Percentiles rank a stretch among this genome's conserved stretches.
Evolutionary conservation across 306 rosid genomes (phyloP).

Genomic region (Cicer arietinum): DNA sequence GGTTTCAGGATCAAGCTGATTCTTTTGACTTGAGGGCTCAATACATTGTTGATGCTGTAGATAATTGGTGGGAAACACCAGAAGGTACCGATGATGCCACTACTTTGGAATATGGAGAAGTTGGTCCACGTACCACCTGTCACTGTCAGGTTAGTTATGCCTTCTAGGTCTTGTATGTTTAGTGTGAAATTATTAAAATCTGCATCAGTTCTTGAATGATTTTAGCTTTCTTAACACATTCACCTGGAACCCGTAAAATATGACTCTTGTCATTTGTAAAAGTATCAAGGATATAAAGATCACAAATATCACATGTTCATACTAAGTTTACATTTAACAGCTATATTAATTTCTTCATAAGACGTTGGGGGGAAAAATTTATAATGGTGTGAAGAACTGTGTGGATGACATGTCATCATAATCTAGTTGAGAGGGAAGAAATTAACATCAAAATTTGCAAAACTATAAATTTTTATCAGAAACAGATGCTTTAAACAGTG

Average conservation of each 20-base stretch:
- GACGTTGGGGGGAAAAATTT: not conserved
- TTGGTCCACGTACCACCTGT: slow-evolving; percentile 83
- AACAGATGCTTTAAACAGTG: slow-evolving; percentile 12
- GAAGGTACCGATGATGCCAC: slow-evolving; percentile 66
- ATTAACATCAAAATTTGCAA: slow-evolving; percentile 23
- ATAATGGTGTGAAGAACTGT: slow-evolving; percentile 15
- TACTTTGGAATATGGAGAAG: slow-evolving; percentile 75
- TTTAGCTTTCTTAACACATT: slow-evolving; percentile 14
- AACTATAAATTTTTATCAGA: not conserved
- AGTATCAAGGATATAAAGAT: slow-evolving; percentile 21
- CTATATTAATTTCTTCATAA: slow-evolving; percentile 18
- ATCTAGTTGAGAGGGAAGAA: slow-evolving; percentile 10
- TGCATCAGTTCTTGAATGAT: slow-evolving; percentile 28
- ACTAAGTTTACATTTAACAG: slow-evolving; percentile 19
- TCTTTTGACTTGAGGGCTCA: slow-evolving; percentile 47
- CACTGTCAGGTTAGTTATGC: slow-evolving; percentile 79
- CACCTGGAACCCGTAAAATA: slow-evolving; percentile 6
- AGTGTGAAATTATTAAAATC: slow-evolving; percentile 25
- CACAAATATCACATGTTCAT: slow-evolving; percentile 11
- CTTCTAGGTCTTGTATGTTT: slow-evolving; percentile 30
- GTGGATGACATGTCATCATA: slow-evolving; percentile 14
- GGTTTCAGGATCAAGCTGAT: slow-evolving; percentile 51
- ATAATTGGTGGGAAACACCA: slow-evolving; percentile 89
- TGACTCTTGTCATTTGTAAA: slow-evolving; percentile 11
- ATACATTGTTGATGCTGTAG: slow-evolving; percentile 47